Evolutionary conservation across 345 rosid genomes (phyloP).

Genomic region (Citrus sinensis): DNA sequence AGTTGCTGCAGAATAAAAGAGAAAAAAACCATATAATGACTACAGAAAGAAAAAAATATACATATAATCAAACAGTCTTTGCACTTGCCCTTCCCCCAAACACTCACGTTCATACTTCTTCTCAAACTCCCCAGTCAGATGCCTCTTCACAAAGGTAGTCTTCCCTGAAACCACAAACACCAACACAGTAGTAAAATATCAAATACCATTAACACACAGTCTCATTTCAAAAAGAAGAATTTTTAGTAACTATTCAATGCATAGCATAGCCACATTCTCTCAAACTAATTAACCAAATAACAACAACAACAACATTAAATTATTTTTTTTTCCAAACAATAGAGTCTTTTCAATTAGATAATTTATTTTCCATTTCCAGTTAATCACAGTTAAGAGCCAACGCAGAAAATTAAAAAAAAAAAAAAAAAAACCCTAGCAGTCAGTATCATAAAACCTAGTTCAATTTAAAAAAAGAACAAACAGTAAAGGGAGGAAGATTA

Average conservation of each 20-base stretch:
- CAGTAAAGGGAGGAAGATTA: constrained; percentile 11
- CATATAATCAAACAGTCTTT: not conserved
- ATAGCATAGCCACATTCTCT: too few relatives aligned
- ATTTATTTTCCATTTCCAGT: not conserved
- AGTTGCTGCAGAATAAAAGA: constrained; percentile 47
- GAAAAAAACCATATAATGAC: not conserved
- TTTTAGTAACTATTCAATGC: not conserved
- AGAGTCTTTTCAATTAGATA: not conserved
- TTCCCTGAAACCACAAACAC: constrained; percentile 44
- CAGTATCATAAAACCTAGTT: not conserved
- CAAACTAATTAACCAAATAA: not conserved
- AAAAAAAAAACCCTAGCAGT: not conserved
- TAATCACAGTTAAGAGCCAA: not conserved
- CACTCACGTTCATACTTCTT: constrained; percentile 91
- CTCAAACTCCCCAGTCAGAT: constrained; percentile 95
- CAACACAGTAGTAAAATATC: not conserved
- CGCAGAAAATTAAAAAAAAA: not conserved
- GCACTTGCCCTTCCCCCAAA: too few relatives aligned
- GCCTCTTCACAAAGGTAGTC: constrained; percentile 88
- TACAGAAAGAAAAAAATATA: not conserved
- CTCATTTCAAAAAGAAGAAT: not conserved
- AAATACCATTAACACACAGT: not conserved
- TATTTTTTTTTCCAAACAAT: not conserved
- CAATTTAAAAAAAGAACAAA: not conserved
- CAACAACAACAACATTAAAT: not conserved